Evolutionary conservation across 305 asterid genomes (phyloP).

Genomic region (Rubia occidens): DNA sequence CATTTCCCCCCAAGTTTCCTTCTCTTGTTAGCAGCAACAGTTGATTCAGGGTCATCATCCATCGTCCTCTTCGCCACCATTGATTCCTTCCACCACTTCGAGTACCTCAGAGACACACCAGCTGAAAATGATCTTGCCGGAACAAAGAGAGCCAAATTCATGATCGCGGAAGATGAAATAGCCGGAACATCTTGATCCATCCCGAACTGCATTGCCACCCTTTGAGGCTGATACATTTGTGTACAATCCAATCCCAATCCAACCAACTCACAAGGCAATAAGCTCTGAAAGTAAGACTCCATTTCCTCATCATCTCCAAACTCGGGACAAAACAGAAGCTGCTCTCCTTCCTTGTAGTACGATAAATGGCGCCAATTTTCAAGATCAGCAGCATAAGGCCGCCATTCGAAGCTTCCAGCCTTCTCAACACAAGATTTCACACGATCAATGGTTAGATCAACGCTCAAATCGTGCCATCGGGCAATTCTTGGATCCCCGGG

Average conservation of each 20-base stretch:
- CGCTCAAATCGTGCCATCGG: constrained; percentile 16
- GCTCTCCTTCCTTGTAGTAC: constrained; percentile 6
- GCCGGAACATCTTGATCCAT: constrained; percentile 26
- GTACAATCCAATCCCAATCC: constrained; percentile 20
- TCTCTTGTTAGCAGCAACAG: neutral
- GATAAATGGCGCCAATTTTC: neutral
- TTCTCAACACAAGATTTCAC: neutral
- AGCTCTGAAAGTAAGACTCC: constrained; percentile 9
- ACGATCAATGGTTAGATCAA: neutral
- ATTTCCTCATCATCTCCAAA: constrained; percentile 4
- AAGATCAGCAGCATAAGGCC: constrained; percentile 14
- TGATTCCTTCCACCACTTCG: constrained; percentile 16
- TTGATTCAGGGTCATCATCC: neutral
- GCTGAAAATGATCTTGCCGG: constrained; percentile 5
- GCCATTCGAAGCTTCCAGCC: constrained; percentile 17
- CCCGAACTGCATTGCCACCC: constrained; percentile 25
- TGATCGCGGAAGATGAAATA: neutral
- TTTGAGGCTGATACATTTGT: constrained; percentile 21
- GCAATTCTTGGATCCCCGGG: constrained; percentile 24
- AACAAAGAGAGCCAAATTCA: neutral
- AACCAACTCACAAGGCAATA: constrained; percentile 16
- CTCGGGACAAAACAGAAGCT: neutral
- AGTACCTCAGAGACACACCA: constrained; percentile 15
- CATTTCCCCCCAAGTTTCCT: neutral
- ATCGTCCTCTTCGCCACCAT: neutral